Evolutionary conservation across 2,329 filamentous ascomycete genomes (phyloP).

Genomic region (Colletotrichum sp.): DNA sequence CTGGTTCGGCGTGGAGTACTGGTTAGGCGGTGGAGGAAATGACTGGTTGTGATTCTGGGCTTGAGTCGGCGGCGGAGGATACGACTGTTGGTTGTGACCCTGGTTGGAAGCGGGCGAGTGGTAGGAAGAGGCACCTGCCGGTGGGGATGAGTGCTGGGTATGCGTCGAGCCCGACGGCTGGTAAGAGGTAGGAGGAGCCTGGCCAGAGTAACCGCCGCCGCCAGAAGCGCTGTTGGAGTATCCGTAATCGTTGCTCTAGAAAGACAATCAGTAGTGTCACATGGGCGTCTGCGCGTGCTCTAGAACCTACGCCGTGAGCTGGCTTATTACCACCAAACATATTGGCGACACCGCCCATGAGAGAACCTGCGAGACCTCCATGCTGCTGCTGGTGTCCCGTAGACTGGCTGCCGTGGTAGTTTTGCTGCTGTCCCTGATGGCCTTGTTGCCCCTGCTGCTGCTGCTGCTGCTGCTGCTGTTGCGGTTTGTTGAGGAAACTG

Average conservation of each 20-base stretch:
- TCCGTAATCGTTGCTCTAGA: conserved; percentile 64
- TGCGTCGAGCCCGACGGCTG: conserved; percentile 40
- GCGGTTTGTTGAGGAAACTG: conserved; percentile 46
- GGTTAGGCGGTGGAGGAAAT: conserved; percentile 22
- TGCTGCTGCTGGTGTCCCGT: conserved; percentile 34
- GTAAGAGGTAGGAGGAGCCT: conserved; percentile 68
- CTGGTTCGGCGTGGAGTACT: conserved; percentile 19
- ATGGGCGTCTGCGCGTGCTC: not conserved
- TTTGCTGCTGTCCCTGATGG: conserved; percentile 40
- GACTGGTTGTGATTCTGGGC: conserved; percentile 8
- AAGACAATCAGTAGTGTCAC: conserved; percentile 20
- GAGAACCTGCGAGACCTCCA: conserved; percentile 55
- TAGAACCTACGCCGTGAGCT: conserved; percentile 39
- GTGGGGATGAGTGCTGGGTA: conserved; percentile 29
- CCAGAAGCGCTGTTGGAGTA: conserved; percentile 54
- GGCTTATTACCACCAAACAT: conserved; percentile 57
- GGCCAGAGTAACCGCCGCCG: conserved; percentile 63
- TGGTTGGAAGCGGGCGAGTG: conserved; percentile 28
- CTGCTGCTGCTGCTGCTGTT: conserved; percentile 45
- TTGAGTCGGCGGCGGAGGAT: conserved; percentile 24
- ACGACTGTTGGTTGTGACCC: conserved; percentile 21
- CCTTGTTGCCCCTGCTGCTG: conserved; percentile 39
- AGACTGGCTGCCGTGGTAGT: conserved; percentile 54
- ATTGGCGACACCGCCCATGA: conserved; percentile 60
- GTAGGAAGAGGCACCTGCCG: conserved; percentile 34